Evolutionary conservation across 768 basidiomycete genomes (phyloP).

Genomic region (Tulasnella calospora): DNA sequence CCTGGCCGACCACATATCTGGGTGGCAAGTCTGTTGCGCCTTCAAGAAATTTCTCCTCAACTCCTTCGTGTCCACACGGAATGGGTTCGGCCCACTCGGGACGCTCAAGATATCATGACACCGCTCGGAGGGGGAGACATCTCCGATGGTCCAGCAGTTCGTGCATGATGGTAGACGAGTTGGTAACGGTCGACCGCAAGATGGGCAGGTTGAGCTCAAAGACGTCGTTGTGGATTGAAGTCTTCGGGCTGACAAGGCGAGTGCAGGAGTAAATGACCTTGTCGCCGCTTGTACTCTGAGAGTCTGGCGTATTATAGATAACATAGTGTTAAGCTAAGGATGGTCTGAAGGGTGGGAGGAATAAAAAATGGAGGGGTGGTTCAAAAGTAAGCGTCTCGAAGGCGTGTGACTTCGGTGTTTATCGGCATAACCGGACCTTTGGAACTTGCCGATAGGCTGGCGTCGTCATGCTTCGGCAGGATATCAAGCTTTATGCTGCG

Average conservation of each 20-base stretch:
- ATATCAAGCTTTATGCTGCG: neutral
- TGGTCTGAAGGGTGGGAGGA: neutral
- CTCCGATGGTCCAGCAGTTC: constrained; percentile 2
- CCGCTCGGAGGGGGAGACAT: neutral
- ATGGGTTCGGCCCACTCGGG: constrained; percentile 54
- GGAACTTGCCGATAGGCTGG: neutral
- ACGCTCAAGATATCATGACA: constrained; percentile 23
- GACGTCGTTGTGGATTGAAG: neutral
- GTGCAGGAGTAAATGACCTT: neutral
- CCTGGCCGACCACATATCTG: constrained; percentile 74
- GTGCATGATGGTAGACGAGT: constrained; percentile 10
- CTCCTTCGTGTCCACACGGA: constrained; percentile 55
- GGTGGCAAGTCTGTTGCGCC: constrained; percentile 76
- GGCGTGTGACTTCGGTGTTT: constrained; percentile 8
- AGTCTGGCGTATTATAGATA: neutral
- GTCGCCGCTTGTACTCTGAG: neutral
- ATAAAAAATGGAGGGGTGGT: neutral
- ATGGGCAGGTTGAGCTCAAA: constrained; percentile 1
- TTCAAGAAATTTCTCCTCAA: constrained; percentile 63
- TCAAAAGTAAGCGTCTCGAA: neutral
- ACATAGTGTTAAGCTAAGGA: neutral
- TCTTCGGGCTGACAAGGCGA: neutral
- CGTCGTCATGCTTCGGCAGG: neutral
- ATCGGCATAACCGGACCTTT: neutral
- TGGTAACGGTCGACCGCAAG: constrained; percentile 12